A percentile compares a stretch with the other conserved stretches of the same genome.
Evolutionary conservation across 345 rosid species (phyloP).

Genomic region (Carallia pectinifolia): DNA sequence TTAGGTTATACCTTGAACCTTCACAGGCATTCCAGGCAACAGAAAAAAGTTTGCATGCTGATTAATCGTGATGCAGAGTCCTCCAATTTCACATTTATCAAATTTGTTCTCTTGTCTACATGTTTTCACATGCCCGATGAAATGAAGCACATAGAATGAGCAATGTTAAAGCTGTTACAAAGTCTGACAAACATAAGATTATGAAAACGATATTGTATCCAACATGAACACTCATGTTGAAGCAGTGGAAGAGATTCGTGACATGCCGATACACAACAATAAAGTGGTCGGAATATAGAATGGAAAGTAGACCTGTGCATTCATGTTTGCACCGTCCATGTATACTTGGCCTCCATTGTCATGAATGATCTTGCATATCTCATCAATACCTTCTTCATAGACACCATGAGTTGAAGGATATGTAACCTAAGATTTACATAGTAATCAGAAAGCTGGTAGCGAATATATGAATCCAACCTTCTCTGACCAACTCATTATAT

Average conservation of each 20-base stretch:
- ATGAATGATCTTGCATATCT: slow-evolving; percentile 90
- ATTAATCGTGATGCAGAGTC: background rate
- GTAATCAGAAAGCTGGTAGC: slow-evolving; percentile 1
- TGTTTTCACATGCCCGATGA: background rate
- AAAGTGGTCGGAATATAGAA: slow-evolving; percentile 13
- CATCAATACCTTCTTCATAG: slow-evolving; percentile 94
- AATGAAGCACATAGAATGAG: background rate
- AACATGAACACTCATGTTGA: background rate
- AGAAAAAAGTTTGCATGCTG: background rate
- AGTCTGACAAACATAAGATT: background rate
- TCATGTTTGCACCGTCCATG: slow-evolving; percentile 99
- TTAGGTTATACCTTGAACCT: background rate
- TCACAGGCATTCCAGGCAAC: background rate
- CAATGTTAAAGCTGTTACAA: background rate
- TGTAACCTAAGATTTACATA: slow-evolving; percentile 58
- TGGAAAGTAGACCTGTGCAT: slow-evolving; percentile 71
- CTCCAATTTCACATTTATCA: background rate
- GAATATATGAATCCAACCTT: slow-evolving; percentile 3
- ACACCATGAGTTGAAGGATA: slow-evolving; percentile 98
- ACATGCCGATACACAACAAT: background rate
- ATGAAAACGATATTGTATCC: background rate
- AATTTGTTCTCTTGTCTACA: background rate
- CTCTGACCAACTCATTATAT: background rate
- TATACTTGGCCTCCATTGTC: slow-evolving; percentile 98
- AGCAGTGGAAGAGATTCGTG: background rate